These are phyloP conservation scores for Russula foetens DNA, from an alignment of 768 basidiomycete genomes.

Conservation along the genomic window DNA sequence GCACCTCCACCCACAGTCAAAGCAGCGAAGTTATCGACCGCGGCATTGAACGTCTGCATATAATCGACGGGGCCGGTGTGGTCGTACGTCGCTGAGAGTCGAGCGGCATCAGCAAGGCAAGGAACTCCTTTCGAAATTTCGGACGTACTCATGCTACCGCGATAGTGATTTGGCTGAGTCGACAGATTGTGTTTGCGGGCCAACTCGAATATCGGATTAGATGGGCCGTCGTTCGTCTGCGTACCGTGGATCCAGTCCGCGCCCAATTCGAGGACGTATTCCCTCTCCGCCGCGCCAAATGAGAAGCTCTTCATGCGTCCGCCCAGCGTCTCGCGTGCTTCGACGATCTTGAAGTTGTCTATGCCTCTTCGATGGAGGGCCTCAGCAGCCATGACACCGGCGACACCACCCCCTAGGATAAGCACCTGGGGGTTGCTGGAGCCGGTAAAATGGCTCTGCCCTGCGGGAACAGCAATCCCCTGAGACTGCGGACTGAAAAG, in stretches of 20 bases:
- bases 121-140: neutral
- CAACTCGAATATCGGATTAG: conserved; percentile 53
- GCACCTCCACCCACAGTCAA: conserved; percentile 41
- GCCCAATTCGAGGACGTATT: conserved; percentile 43
- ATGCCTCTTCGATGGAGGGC: conserved; percentile 47
- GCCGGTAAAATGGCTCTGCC: conserved; percentile 7
- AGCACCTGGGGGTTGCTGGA: conserved; percentile 34
- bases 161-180: conserved; percentile 38
- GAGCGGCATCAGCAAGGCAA: neutral
- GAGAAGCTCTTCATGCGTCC: conserved; percentile 46
- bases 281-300: conserved; percentile 34
- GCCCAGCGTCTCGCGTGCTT: conserved; percentile 50
- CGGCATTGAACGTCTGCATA: conserved; percentile 35
- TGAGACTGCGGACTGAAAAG: neutral
- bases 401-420: conserved; percentile 58
- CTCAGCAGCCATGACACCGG: conserved; percentile 58
- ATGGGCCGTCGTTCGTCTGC: conserved; percentile 38
- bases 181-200: conserved; percentile 47
- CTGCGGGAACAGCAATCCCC: neutral
- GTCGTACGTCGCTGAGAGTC: conserved; percentile 43
- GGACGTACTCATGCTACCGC: conserved; percentile 34
- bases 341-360: conserved; percentile 51
- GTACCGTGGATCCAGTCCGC: conserved; percentile 56
- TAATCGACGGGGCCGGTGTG: conserved; percentile 42
- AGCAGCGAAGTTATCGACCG: conserved; percentile 33